Percentiles rank a stretch among this genome's conserved stretches.
phyloP scores from a whole-genome alignment of 2,329 filamentous ascomycete genomes.

The Waltergamsia citrina region DNA sequence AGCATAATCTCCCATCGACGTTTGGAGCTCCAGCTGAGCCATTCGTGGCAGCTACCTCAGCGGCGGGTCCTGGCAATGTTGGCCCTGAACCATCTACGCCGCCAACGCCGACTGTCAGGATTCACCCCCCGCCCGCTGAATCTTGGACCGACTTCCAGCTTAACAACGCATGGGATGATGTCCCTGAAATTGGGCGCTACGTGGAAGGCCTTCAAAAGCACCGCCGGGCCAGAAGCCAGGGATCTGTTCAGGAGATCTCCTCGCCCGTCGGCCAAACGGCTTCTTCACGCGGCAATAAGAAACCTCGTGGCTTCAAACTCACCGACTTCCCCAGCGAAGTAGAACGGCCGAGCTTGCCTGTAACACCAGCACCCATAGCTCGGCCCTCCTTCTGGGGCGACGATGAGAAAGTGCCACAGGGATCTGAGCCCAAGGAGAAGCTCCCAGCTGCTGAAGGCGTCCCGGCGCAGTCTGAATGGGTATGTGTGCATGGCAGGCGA shows the following conservation, averaged over 20 bases:
- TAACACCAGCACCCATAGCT: constrained; percentile 76
- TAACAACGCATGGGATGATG: constrained; percentile 87
- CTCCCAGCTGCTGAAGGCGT: constrained; percentile 75
- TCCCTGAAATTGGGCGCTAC: constrained; percentile 81
- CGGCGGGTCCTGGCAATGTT: too few species aligned
- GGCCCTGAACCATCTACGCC: constrained; percentile 29
- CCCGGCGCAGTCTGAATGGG: constrained; percentile 84
- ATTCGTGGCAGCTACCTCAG: constrained; percentile 22
- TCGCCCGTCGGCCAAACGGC: constrained; percentile 7
- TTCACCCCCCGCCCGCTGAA: constrained; percentile 32
- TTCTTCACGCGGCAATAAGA: constrained; percentile 6
- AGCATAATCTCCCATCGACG: constrained; percentile 2
- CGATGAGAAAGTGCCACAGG: constrained; percentile 15
- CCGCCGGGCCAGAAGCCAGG: constrained; percentile 25
- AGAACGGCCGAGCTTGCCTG: constrained; percentile 80
- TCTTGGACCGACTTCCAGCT: constrained; percentile 68
- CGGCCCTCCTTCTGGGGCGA: constrained; percentile 58
- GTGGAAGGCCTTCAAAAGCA: constrained; percentile 67
- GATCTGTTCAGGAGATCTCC: constrained; percentile 5
- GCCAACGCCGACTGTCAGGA: constrained; percentile 34
- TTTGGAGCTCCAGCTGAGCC: constrained; percentile 18
- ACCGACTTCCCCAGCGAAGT: constrained; percentile 80
- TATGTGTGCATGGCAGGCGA: constrained; percentile 58
- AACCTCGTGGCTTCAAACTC: constrained; percentile 48
- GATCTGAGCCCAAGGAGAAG: constrained; percentile 44